Evolutionary conservation across 257 asterid genomes (phyloP).

Genomic region (Solanum lignicaule): DNA sequence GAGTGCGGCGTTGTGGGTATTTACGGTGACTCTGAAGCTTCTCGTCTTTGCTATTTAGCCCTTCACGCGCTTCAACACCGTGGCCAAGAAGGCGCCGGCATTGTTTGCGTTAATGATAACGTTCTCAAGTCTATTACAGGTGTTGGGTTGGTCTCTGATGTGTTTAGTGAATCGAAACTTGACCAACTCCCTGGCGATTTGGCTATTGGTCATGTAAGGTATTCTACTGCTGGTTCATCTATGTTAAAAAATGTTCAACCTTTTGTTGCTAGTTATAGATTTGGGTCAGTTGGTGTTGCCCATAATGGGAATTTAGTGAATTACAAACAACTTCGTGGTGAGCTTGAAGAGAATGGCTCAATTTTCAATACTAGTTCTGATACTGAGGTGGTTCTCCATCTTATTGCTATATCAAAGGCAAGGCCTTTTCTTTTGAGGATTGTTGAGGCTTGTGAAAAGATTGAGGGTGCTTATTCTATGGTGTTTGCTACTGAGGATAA

Average conservation of each 20-base stretch:
- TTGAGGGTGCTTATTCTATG: constrained; percentile 86
- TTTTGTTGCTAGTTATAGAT: constrained; percentile 78
- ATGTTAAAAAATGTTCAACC: constrained; percentile 97
- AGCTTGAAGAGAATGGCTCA: constrained; percentile 76
- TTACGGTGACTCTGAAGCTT: constrained; percentile 84
- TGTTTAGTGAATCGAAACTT: constrained; percentile 61
- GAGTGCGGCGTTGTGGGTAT: constrained; percentile 96
- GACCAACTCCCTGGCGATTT: constrained; percentile 60
- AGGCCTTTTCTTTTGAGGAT: constrained; percentile 73
- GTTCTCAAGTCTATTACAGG: constrained; percentile 73
- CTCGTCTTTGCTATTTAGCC: constrained; percentile 73
- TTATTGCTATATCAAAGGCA: constrained; percentile 81
- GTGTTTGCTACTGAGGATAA: constrained; percentile 43
- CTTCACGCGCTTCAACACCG: constrained; percentile 95
- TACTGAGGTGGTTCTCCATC: constrained; percentile 80
- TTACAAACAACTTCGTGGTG: constrained; percentile 58
- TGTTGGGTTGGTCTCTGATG: constrained; percentile 81
- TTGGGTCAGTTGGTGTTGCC: constrained; percentile 90
- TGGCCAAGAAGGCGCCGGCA: constrained; percentile 95
- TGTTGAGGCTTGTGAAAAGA: constrained; percentile 82
- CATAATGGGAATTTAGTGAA: constrained; percentile 94
- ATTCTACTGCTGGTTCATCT: constrained; percentile 86
- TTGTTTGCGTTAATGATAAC: constrained; percentile 58
- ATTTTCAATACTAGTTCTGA: constrained; percentile 83
- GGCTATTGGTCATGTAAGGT: constrained; percentile 95